Base-by-base conservation (phyloP, 192 early-diverging fungal genomes). In the Gorgonomyces haynaldii region DNA sequence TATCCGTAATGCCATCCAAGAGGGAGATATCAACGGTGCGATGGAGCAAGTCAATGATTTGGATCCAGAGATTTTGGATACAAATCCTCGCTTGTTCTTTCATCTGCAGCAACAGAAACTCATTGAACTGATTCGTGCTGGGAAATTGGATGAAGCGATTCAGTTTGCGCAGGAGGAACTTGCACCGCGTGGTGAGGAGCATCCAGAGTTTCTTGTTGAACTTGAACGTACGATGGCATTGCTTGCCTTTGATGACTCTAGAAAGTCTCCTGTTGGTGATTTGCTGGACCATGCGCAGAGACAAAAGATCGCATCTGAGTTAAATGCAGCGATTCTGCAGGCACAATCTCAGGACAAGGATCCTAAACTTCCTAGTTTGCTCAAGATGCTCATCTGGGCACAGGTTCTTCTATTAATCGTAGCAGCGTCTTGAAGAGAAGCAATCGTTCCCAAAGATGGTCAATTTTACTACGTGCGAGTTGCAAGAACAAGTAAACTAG, bases 11-110 rank as follows among this genome's bases (percentile, higher is more conserved):
- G 86, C 93, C 4, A 78, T 98, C 20, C 91, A 96, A 50, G 73
- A 68, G 10, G 92, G 92, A 3, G 70, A 93, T 28, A 85, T 98
- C 40, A 82, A 89, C 28, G 70, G 74, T n/a, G 93, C 96, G 8
- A 23, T 42, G 4, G 89, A 91, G 48, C 63, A 84, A n/a, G 88
- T 98, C 1, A 98, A 98, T 56, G 96, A 98, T 58, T 72, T 98
- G 52, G 93, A 99, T 61, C 96, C 96, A 3, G 94, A 97, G 86
- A 86, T 98, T 32, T 56, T 97, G 42, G 96, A 99, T 63, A 86
- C 83, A 7, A 85, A 99, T 58, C 89, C 94, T 15, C 72, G 81
- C 41, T 64, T 99, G 7, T 97, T 80, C 54, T 99, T 99, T 60
- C 93, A 89, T 34, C 67, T 99, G 24, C 92, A 97, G 65, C 90